Conservation (phyloP, 1,284 basidiomycete species). For the Vanrija sp. region DNA sequence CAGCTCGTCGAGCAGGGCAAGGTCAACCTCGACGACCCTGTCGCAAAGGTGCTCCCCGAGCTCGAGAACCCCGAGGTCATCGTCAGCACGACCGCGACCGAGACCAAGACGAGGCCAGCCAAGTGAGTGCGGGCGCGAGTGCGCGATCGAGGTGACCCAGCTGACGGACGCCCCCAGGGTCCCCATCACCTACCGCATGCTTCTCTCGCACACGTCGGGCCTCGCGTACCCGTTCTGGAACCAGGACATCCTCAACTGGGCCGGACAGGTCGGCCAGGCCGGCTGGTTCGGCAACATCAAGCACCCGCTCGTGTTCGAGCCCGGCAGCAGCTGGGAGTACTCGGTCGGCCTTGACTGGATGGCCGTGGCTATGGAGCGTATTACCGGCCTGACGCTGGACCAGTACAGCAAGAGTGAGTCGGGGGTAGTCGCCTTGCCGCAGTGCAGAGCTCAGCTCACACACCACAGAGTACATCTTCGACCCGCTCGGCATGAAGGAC, state of each 20-base stretch:
- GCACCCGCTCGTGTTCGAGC: conserved; percentile 2
- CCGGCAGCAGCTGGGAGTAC: conserved; percentile 2
- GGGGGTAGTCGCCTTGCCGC: no score
- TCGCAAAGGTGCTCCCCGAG: conserved; percentile 20
- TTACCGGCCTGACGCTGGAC: background rate
- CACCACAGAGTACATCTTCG: conserved; percentile 16
- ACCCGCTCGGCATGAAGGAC: conserved; percentile 20
- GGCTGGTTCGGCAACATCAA: background rate
- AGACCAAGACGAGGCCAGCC: background rate
- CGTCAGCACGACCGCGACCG: background rate
- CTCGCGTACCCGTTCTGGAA: conserved; percentile 16
- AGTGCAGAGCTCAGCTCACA: background rate
- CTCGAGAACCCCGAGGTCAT: conserved; percentile 14
- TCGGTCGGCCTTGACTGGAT: conserved; percentile 1
- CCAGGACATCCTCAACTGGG: conserved; percentile 18
- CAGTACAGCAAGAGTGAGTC: background rate
- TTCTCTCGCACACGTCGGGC: conserved; percentile 11
- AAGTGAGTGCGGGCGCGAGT: background rate
- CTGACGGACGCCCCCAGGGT: background rate
- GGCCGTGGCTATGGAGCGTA: background rate
- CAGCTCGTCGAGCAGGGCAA: conserved; percentile 32
- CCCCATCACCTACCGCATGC: conserved; percentile 7
- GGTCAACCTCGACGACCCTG: conserved; percentile 21
- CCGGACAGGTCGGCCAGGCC: conserved; percentile 5
- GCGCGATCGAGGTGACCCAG: background rate